These are phyloP conservation scores for Pichia sp. DNA, from an alignment of 1,139 yeast species.

Conservation along the genomic window DNA sequence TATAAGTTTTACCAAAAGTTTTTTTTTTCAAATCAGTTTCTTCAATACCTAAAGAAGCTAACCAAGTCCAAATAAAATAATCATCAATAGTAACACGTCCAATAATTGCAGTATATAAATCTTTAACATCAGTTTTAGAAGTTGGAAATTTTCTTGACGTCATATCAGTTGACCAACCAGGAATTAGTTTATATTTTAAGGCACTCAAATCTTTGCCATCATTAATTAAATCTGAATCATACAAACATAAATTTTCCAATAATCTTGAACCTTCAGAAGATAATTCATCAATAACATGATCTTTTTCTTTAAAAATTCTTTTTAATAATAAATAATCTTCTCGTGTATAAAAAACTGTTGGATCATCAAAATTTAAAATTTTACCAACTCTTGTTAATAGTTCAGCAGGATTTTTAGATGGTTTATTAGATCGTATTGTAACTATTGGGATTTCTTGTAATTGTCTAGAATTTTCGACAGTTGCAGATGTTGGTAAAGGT, in stretches of 20 bases:
- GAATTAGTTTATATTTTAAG: conserved; percentile 38
- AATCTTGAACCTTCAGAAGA: conserved; percentile 72
- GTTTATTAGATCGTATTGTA: conserved; percentile 55
- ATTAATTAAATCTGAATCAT: conserved; percentile 26
- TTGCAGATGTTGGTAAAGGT: conserved; percentile 35
- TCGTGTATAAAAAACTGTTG: conserved; percentile 62
- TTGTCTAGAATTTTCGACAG: conserved; percentile 35
- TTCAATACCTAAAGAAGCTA: conserved; percentile 70
- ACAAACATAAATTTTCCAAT: conserved; percentile 47
- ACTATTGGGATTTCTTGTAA: conserved; percentile 61
- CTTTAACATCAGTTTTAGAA: conserved; percentile 12
- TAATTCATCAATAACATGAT: conserved; percentile 55
- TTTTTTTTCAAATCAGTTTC: conserved; percentile 60
- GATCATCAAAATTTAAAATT: conserved; percentile 62
- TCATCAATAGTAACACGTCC: conserved; percentile 72
- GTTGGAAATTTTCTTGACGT: conserved; percentile 9
- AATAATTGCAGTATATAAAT: conserved; percentile 44
- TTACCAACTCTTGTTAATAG: conserved; percentile 56
- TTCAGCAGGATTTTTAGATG: conserved; percentile 55
- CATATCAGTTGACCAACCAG: conserved; percentile 38
- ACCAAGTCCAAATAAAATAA: conserved; percentile 89
- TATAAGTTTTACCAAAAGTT: conserved; percentile 73
- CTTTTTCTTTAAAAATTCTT: conserved; percentile 56
- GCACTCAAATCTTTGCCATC: conserved; percentile 16
- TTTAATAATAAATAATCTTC: conserved; percentile 76